Evolutionary conservation across 208 protist genomes (phyloP), one percentile per base, ranked within the genome.

Genomic region (Leishmania gerbilli): DNA sequence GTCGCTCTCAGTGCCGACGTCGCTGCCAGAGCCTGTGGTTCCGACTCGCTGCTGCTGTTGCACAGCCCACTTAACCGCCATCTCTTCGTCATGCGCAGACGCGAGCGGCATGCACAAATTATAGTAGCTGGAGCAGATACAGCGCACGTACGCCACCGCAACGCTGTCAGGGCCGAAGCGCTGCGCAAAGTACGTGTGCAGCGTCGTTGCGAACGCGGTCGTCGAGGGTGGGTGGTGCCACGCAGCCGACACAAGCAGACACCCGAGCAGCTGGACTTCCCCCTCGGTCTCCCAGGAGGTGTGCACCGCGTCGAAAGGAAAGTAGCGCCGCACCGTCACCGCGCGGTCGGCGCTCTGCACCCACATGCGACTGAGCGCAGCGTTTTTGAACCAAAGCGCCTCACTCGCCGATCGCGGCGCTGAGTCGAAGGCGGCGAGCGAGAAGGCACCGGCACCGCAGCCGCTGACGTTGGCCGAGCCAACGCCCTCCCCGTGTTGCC

Each of bases 231-330:
- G 74, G 65, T 72, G 79, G 71, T 86, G 84, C 74, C 91, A 85
- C 42, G 89, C 87, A 42, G 86, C 82, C 13, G 88, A 84, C 45
- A 92, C 81, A 11, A 97, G 84, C n/a, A 97, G 62, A 71, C 92
- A 97, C 19, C 85, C 92, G n/a, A 97, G 84, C 13, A 97, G 80
- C 34, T 97, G 91, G 87, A 95, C 88, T 86, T 97, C 94, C 0
- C 92, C 80, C 56, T 80, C 87, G 45, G 89, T 89, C 86, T 97
- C 93, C 93, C 93, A 97, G 27, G 93, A 94, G 19, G 88, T 91
- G 69, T 77, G 37, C 24, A 83, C 83, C n/a, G 88, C 85, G 37
- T 74, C 51, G 67, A 96, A 93, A 8, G 91, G 93, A 77, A 96
- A 96, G 74, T 79, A 76, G 76, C 85, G 84, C 45, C 74, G 67